Conservation (phyloP, 2,329 filamentous ascomycete genomes). For the Alternaria metachromatica region DNA sequence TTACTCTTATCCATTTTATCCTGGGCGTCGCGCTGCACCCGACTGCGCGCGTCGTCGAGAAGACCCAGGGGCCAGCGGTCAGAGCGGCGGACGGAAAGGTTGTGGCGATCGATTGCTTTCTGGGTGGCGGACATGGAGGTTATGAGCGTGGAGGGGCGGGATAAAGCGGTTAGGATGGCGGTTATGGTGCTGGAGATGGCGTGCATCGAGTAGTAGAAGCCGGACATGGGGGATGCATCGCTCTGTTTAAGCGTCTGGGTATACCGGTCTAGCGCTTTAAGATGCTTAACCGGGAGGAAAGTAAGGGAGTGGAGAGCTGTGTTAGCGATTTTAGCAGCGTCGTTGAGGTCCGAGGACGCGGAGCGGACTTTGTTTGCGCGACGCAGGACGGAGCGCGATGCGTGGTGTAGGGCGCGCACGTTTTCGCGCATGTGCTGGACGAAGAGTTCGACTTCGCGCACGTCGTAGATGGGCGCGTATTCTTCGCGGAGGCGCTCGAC, state of each 20-base stretch:
- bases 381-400: constrained; percentile 81
- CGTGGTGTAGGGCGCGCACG: constrained; percentile 82
- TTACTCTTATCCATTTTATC: constrained; percentile 75
- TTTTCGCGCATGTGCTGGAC: constrained; percentile 89
- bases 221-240: constrained; percentile 74
- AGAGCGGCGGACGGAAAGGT: constrained; percentile 74
- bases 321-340: constrained; percentile 65
- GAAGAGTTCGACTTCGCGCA: constrained; percentile 90
- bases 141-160: constrained; percentile 80
- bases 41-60: constrained; percentile 85
- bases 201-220: constrained; percentile 77
- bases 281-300: constrained; percentile 73
- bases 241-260: constrained; percentile 68
- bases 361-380: constrained; percentile 77
- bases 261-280: constrained; percentile 75
- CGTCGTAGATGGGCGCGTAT: constrained; percentile 78
- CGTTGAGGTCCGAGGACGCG: constrained; percentile 69
- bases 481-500: constrained; percentile 88
- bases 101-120: constrained; percentile 78
- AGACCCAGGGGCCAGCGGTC: constrained; percentile 82
- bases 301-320: constrained; percentile 61
- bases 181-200: constrained; percentile 84
- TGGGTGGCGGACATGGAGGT: constrained; percentile 75
- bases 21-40: constrained; percentile 83
- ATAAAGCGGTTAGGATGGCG: constrained; percentile 79